Percentiles rank a stretch among this genome's conserved stretches.
phyloP scores from a whole-genome alignment of 2,329 filamentous ascomycete species.

The Aspergillus ruber region DNA sequence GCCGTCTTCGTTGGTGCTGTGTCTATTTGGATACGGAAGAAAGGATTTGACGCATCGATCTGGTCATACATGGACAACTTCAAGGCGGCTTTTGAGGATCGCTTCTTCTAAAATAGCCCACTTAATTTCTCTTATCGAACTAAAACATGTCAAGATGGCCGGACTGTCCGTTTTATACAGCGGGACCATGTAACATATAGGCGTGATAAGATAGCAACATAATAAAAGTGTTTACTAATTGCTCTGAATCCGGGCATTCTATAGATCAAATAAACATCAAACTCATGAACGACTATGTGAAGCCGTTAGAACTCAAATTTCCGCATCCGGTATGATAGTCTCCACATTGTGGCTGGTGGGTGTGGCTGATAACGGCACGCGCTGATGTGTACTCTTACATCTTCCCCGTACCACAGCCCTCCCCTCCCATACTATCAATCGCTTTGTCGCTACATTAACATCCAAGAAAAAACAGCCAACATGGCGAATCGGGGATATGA shows the following conservation, averaged over 20 bases:
- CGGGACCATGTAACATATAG: not conserved
- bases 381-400: conserved; percentile 30
- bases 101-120: not conserved
- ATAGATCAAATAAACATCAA: not conserved
- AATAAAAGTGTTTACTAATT: too few relatives aligned
- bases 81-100: conserved; percentile 14
- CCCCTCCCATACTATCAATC: conserved; percentile 8
- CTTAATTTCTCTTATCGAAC: not conserved
- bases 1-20: conserved; percentile 62
- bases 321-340: not conserved
- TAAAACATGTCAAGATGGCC: not conserved
- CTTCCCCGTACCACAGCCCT: conserved; percentile 14
- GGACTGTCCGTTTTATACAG: not conserved
- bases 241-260: not conserved
- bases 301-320: too few relatives aligned
- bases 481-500: conserved; percentile 90
- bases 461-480: conserved; percentile 19
- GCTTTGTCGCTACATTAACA: conserved; percentile 6
- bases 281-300: too few relatives aligned
- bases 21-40: conserved; percentile 60
- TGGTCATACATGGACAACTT: conserved; percentile 28
- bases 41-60: conserved; percentile 29
- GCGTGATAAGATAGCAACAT: too few relatives aligned
- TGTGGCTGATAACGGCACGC: conserved; percentile 4
- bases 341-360: not conserved